These are phyloP conservation scores for Gracilariopsis chorda DNA, from an alignment of 23 red algal genomes.

Conservation along the genomic window DNA sequence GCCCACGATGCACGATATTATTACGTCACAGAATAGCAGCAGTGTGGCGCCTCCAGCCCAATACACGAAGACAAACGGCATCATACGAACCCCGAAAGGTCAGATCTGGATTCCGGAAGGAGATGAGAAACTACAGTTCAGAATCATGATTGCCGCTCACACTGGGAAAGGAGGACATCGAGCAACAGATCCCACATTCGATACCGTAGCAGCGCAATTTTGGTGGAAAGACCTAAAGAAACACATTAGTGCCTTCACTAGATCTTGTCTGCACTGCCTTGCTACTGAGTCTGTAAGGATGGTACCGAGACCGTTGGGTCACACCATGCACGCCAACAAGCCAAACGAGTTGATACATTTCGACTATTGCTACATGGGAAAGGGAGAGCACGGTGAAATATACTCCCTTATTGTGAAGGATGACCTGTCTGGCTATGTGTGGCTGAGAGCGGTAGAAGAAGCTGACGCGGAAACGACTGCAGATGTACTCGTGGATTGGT, in stretches of 20 bases:
- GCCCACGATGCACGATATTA: not conserved
- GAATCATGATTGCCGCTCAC: conserved; percentile 26
- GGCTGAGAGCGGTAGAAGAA: too few relatives aligned
- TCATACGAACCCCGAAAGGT: not conserved
- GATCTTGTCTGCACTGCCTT: conserved; percentile 7
- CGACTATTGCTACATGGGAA: too few relatives aligned
- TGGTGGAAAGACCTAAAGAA: not conserved
- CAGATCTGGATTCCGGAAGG: not conserved
- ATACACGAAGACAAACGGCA: not conserved
- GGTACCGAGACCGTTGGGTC: not conserved
- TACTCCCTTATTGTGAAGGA: too few relatives aligned
- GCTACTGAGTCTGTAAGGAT: not conserved
- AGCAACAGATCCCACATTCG: not conserved
- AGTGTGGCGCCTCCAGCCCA: not conserved
- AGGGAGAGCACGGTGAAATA: too few relatives aligned
- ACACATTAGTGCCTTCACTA: not conserved
- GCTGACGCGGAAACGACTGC: too few relatives aligned
- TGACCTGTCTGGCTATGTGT: too few relatives aligned
- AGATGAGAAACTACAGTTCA: not conserved
- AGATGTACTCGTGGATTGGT: too few relatives aligned
- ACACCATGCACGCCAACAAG: not conserved
- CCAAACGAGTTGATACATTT: too few relatives aligned
- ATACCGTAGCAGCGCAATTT: not conserved
- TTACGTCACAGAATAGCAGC: not conserved
- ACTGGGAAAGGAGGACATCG: not conserved